phyloP scores from a whole-genome alignment of 306 rosid genomes.

The Ormosia emarginata region DNA sequence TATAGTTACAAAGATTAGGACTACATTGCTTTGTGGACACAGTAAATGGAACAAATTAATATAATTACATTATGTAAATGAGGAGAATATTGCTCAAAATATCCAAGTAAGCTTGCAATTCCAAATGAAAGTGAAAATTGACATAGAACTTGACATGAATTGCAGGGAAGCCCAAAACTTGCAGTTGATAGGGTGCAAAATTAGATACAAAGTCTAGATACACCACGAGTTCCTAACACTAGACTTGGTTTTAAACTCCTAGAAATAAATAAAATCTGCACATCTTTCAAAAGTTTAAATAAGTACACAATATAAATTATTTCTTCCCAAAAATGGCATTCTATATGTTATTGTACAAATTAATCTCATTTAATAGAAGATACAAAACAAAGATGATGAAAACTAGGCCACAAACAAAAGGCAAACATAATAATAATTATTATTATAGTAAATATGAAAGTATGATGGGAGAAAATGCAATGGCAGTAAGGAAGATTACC shows the following conservation, averaged over 20 bases:
- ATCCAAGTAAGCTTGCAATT: not conserved
- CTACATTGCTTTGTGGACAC: not conserved
- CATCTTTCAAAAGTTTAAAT: not conserved
- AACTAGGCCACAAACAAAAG: not conserved
- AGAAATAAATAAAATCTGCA: not conserved
- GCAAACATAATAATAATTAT: not conserved
- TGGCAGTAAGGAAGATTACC: no score
- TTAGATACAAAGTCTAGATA: not conserved
- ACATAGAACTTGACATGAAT: not conserved
- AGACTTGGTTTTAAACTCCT: not conserved
- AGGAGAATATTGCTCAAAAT: not conserved
- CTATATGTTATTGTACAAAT: no score
- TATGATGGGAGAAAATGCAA: not conserved
- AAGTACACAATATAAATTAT: no score
- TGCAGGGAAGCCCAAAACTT: not conserved
- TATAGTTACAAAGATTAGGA: not conserved
- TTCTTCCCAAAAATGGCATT: no score
- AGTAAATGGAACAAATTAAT: not conserved
- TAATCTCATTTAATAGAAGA: no score
- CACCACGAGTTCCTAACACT: not conserved
- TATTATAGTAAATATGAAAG: not conserved
- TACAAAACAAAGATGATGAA: not conserved
- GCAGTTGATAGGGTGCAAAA: not conserved
- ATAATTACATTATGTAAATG: not conserved
- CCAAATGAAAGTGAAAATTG: no score